Evolutionary conservation across 2,329 filamentous ascomycete species (phyloP).

Genomic region (Arthrobotrys entomopaga): DNA sequence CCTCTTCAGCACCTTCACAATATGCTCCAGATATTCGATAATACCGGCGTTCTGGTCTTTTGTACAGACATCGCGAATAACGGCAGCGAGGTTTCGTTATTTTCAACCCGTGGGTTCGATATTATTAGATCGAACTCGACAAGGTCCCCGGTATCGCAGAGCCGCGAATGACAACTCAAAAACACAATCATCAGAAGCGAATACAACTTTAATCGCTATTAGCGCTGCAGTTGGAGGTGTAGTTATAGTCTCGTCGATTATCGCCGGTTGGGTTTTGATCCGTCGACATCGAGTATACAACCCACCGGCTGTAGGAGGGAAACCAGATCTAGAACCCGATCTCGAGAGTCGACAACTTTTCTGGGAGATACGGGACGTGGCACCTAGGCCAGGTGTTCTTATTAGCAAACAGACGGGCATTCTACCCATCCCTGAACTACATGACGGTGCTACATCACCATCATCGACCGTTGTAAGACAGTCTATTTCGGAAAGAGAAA

Average conservation of each 20-base stretch:
- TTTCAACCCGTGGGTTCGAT: no score
- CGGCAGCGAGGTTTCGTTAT: no score
- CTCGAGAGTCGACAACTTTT: neutral
- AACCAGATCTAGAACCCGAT: neutral
- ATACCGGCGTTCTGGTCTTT: no score
- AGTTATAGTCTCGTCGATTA: neutral
- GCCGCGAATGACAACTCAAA: neutral
- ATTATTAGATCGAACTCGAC: no score
- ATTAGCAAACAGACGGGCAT: neutral
- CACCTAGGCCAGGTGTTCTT: neutral
- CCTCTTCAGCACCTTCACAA: no score
- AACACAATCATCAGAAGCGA: neutral
- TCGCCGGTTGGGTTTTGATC: neutral
- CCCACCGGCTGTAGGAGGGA: neutral
- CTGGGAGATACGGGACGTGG: neutral
- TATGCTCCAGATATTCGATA: no score
- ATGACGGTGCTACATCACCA: neutral
- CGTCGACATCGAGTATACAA: neutral
- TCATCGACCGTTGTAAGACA: neutral
- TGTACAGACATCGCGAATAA: no score
- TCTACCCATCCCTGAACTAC: neutral
- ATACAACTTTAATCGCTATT: neutral
- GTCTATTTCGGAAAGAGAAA: neutral
- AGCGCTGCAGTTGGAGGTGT: neutral
- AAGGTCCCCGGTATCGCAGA: no score